Conservation (phyloP, 306 rosid species). For the Vigna radiata region DNA sequence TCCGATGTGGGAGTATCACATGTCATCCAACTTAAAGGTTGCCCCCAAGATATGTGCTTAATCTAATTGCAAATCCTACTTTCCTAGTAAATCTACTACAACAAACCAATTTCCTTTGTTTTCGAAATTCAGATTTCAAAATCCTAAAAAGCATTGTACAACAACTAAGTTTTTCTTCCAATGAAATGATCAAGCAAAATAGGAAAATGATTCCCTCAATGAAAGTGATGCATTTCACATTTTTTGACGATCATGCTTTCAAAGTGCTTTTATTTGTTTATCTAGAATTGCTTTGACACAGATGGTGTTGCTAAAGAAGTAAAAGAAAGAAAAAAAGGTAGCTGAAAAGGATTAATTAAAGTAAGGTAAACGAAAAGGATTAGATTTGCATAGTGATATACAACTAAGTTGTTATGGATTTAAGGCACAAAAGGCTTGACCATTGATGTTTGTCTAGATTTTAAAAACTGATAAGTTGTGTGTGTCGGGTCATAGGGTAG, state of each 20-base stretch:
- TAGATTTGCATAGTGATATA: constrained; percentile 50
- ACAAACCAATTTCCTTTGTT: constrained; percentile 28
- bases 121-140: constrained; percentile 44
- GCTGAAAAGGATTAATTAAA: constrained; percentile 23
- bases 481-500: constrained; percentile 51
- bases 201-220: constrained; percentile 37
- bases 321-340: neutral
- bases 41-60: constrained; percentile 32
- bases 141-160: constrained; percentile 26
- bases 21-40: constrained; percentile 17
- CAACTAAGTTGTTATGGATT: constrained; percentile 47
- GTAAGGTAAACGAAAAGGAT: constrained; percentile 33
- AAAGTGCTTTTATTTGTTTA: constrained; percentile 20
- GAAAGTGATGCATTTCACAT: constrained; percentile 46
- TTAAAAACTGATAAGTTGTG: constrained; percentile 27
- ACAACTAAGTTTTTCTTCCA: constrained; percentile 31
- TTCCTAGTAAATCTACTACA: constrained; percentile 22
- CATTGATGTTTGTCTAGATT: constrained; percentile 26
- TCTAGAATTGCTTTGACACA: neutral
- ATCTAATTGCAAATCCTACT: constrained; percentile 30
- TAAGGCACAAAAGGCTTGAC: constrained; percentile 48
- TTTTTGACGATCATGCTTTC: constrained; percentile 24
- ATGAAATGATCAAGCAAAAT: constrained; percentile 39
- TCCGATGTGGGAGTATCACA: constrained; percentile 25
- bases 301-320: neutral